Conservation (phyloP, 768 basidiomycete species). For the Lentinus tigrinus region DNA sequence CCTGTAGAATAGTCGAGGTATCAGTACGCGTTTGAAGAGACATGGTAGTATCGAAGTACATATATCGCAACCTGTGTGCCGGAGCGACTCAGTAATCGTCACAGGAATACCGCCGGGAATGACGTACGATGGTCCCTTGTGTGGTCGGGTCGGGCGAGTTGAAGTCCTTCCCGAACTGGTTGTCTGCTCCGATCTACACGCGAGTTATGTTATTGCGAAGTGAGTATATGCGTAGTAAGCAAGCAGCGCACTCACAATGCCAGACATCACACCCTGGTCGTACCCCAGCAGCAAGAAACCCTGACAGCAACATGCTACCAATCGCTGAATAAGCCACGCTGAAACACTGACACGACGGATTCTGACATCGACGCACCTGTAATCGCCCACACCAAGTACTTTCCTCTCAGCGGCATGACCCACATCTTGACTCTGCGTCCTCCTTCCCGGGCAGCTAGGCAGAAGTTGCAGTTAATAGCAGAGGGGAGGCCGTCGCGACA, state of each 20-base stretch:
- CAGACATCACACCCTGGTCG: conserved; percentile 44
- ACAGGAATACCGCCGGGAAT: background rate
- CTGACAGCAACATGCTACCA: conserved; percentile 39
- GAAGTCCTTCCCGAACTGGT: conserved; percentile 40
- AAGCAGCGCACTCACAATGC: conserved; percentile 33
- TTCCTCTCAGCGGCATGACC: conserved; percentile 36
- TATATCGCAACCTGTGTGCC: conserved; percentile 32
- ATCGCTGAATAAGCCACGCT: background rate
- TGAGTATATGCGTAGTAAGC: no score
- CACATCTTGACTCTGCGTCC: conserved; percentile 29
- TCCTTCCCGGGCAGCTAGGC: background rate
- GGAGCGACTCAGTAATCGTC: background rate
- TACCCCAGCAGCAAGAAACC: conserved; percentile 39
- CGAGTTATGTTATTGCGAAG: no score
- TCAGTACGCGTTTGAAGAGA: background rate
- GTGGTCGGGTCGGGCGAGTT: conserved; percentile 35
- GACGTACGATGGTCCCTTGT: conserved; percentile 39
- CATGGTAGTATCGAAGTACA: conserved; percentile 19
- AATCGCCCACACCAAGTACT: conserved; percentile 39
- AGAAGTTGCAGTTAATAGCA: no score
- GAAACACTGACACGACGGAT: background rate
- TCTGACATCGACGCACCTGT: conserved; percentile 28
- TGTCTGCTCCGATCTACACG: conserved; percentile 39
- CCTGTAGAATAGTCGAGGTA: conserved; percentile 25
- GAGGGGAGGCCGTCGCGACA: background rate